phyloP scores from a whole-genome alignment of 176 grass and related monocot genomes.

The Aegilops speltoides region DNA sequence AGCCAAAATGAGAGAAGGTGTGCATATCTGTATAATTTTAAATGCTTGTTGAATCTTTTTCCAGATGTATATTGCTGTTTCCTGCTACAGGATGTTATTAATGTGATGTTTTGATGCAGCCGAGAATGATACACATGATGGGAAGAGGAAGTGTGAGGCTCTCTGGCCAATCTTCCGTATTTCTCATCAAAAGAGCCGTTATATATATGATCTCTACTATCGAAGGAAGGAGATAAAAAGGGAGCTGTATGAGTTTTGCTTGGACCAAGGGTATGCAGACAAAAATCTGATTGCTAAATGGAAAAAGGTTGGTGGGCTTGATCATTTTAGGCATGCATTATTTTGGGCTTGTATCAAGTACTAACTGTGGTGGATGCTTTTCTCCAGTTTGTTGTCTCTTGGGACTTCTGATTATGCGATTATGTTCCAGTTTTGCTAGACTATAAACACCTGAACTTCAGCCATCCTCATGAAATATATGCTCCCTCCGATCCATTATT shows the following conservation, averaged over 20 bases:
- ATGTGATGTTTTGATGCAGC: constrained; percentile 39
- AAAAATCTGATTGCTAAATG: constrained; percentile 88
- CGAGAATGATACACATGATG: constrained; percentile 93
- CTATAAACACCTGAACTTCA: neutral
- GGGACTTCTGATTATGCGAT: neutral
- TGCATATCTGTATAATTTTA: neutral
- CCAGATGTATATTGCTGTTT: neutral
- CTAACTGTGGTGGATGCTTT: neutral
- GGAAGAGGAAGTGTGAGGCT: constrained; percentile 91
- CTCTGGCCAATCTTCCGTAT: constrained; percentile 86
- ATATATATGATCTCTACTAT: constrained; percentile 93
- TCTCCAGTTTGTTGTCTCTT: neutral
- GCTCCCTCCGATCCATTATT: too few species aligned
- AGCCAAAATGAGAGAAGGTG: constrained; percentile 96
- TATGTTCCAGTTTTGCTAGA: neutral
- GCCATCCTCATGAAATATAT: neutral
- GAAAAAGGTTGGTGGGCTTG: constrained; percentile 63
- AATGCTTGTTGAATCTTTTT: neutral
- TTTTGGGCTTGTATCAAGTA: neutral
- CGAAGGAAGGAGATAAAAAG: constrained; percentile 87
- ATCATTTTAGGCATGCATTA: constrained; percentile 3
- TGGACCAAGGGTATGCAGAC: constrained; percentile 89
- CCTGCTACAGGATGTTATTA: neutral
- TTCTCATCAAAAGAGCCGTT: constrained; percentile 82
- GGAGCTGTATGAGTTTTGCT: constrained; percentile 80